These are phyloP conservation scores for Eucalyptus caleyi DNA, from an alignment of 345 rosid species.

Conservation along the genomic window DNA sequence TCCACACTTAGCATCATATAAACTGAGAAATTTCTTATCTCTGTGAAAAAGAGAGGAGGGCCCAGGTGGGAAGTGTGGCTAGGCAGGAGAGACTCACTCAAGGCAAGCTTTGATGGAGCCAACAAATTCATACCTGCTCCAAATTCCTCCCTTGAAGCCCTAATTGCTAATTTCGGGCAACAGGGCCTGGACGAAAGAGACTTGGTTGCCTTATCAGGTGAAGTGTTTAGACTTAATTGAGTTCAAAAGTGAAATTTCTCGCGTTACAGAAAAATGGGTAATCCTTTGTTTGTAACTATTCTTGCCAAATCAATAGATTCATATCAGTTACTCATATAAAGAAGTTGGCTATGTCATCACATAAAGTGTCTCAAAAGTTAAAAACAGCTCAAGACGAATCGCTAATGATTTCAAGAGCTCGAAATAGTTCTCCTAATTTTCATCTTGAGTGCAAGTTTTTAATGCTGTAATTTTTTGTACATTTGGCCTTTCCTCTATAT, in stretches of 20 bases:
- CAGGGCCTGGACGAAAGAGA: conserved; percentile 59
- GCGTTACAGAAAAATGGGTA: neutral
- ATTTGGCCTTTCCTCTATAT: too few relatives aligned
- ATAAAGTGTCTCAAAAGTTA: neutral
- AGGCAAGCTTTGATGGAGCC: conserved; percentile 65
- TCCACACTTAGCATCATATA: neutral
- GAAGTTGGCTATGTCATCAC: neutral
- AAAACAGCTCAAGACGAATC: neutral
- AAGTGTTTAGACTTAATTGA: neutral
- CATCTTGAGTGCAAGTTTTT: too few relatives aligned
- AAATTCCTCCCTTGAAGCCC: conserved; percentile 51
- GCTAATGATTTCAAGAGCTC: neutral
- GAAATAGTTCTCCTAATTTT: neutral
- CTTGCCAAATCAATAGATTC: neutral
- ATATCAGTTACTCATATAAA: neutral
- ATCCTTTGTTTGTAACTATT: neutral
- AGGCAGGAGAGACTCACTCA: conserved; percentile 69
- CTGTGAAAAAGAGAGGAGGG: conserved; percentile 53
- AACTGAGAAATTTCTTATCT: neutral
- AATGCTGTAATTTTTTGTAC: rapidly evolving
- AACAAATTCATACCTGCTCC: conserved; percentile 61
- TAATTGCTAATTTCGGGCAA: conserved; percentile 41
- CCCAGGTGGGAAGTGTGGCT: conserved; percentile 51
- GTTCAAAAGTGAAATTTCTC: neutral
- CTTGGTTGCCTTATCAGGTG: conserved; percentile 62